Base-by-base conservation (phyloP, 2,329 filamentous ascomycete genomes). In the Neofusicoccum sp. region DNA sequence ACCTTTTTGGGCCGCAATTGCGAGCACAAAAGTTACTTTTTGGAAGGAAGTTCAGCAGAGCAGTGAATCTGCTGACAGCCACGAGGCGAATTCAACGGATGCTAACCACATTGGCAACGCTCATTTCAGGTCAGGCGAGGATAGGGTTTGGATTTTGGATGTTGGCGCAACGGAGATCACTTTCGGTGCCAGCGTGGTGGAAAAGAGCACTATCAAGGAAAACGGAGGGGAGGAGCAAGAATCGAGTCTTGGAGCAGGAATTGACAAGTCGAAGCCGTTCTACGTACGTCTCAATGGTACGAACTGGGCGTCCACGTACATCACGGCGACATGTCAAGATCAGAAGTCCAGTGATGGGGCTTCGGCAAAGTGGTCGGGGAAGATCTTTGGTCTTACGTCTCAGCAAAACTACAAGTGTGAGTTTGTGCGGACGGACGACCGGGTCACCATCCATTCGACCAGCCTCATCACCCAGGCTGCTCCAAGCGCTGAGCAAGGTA, bases 11-110 rank as follows among this genome's bases (percentile, higher is more conserved):
- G 92, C 93, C 67, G 93, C 93, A 52, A 85, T 97, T 70, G 93
- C 93, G 58, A 97, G 92, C 79, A 97, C 93, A 73, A 97, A 97
- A 83, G 93, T 97, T 74, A 94, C 95, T 70, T 92, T 97, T 79
- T 89, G 96, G 73, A 95, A 96, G 80, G 93, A 78, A 80, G 85
- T 82, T 75, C 81, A 84, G 78, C 86, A 96, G 74, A 94, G 91
- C 68, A 88, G 91, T 74, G 87, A 89, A 64, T 85, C 89, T 65
- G 86, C 86, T 62, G 90, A 93, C 77, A 89, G 88, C 56, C 87
- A 85, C 36, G 89, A 89, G 71, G 88, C 90, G 68, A 89, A 91
- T 73, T 87, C 88, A 70, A 91, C 88, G 72, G 89, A 92, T 71
- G 87, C 89, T 73, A 88, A 92, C 78, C 89, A 91, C 77, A 83